Evolutionary conservation across 2,329 filamentous ascomycete genomes (phyloP), one percentile per base, ranked within the genome.

Genomic region (Penicillium sp.): DNA sequence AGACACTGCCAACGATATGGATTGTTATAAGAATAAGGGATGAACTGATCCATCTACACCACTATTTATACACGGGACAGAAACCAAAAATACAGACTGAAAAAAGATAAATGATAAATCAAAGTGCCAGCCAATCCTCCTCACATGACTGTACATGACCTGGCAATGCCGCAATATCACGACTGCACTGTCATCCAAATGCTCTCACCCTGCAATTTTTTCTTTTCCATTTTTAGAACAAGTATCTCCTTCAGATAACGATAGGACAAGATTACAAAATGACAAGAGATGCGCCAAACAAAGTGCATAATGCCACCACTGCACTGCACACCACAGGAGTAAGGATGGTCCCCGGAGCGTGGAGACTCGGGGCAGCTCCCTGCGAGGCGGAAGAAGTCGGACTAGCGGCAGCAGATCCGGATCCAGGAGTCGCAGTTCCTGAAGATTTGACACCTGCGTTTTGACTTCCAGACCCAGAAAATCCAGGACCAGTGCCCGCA

Each of bases 401-500:
- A 33, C 63, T 63, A 21, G 73, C 69, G 18, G 73, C 69, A 47
- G 61, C 63, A 46, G 69, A 70, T 59, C 81, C 81, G 50, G 77
- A 78, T 61, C 77, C 79, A 60, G 81, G 72, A 52, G 74, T 70
- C 30, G 81, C 77, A 58, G 77, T 80, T 28, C 70, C 74, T 48
- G 77, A 72, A 54, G 78, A 78, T 35, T 69, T 66, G 58, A 78
- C 76, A 52, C 83, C 83, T 33, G 81, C 71, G 58, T 78, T 75
- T 74, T 85, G 83, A 60, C 77, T 81, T 30, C 84, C 84, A 58
- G 70, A 55, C 47, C 83, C 84, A 12, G 57, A 60, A 61, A 87
- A 81, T 65, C 84, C 84, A 24, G 75, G 74, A 4, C 80, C 83
- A 38, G 71, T 74, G 49, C 84, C 84, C 47, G 83, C 82, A 64